Percentiles rank a stretch among this genome's conserved stretches.
These are phyloP conservation scores for Lentinula boryana DNA, from an alignment of 768 basidiomycete species.

Conservation along the genomic window DNA sequence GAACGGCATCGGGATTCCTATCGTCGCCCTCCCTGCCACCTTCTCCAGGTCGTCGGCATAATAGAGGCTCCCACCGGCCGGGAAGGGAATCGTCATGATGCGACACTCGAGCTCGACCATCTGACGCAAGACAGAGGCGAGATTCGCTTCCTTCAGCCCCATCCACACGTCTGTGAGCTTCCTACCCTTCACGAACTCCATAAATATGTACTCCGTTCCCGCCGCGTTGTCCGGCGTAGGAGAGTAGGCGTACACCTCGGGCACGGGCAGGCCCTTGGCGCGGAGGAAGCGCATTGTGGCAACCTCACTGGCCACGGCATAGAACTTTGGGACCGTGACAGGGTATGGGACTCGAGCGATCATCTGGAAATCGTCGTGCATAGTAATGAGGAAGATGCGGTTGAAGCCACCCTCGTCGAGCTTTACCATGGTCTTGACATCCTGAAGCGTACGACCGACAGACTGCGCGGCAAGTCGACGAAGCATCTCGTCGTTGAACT, in stretches of 20 bases:
- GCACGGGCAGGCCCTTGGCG: conserved; percentile 31
- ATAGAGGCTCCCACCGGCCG: conserved; percentile 48
- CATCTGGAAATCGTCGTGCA: conserved; percentile 28
- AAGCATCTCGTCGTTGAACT: conserved; percentile 36
- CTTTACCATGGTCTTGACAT: conserved; percentile 31
- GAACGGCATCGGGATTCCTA: conserved; percentile 30
- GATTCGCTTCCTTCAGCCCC: conserved; percentile 28
- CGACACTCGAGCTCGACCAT: conserved; percentile 39
- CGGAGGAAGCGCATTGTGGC: conserved; percentile 38
- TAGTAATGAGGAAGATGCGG: conserved; percentile 32
- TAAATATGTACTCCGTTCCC: conserved; percentile 38
- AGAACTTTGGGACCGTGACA: conserved; percentile 27
- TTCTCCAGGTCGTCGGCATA: conserved; percentile 39
- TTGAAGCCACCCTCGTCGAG: conserved; percentile 43
- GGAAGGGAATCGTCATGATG: conserved; percentile 43
- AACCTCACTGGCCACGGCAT: conserved; percentile 37
- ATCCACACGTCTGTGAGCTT: conserved; percentile 35
- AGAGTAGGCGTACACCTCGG: conserved; percentile 38
- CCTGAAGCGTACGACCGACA: conserved; percentile 26
- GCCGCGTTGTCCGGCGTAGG: conserved; percentile 32
- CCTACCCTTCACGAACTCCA: conserved; percentile 36
- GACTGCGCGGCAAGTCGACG: conserved; percentile 40
- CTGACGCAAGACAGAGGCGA: conserved; percentile 37
- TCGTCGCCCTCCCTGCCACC: conserved; percentile 17
- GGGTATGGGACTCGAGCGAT: conserved; percentile 38